Evolutionary conservation across 2,329 filamentous ascomycete genomes (phyloP), one percentile per base, ranked within the genome.

Genomic region (Cordyceps cateniannulata): DNA sequence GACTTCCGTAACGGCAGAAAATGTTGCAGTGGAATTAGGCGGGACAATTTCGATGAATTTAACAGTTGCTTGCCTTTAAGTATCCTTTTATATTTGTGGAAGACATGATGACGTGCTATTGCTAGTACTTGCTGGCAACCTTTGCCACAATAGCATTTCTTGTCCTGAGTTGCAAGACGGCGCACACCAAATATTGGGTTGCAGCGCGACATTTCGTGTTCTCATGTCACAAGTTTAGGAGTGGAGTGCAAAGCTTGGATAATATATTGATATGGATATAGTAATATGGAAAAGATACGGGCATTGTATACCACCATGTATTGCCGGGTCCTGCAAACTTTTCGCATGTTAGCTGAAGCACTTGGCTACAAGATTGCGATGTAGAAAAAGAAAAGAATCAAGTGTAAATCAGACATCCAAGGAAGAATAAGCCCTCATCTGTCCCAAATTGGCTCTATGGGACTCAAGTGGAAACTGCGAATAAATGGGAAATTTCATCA

Each of bases 401-500:
- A 40, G 64, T 70, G 66, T 71, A 68, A 68, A 77, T 88, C 84
- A 87, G 85, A 88, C 86, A 89, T 89, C 87, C 86, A 89, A 89
- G 85, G 85, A 89, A 88, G 85, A 71, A 72, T 77, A 73, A 72
- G 74, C 86, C 81, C 81, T 89, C 87, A 89, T 87, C 71, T 86
- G 78, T 81, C 83, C 81, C 82, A 77, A 75, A 77, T 81, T 85
- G 85, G 85, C 86, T 87, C 85, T 73, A 73, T 76, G 81, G 81
- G 82, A 82, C 85, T 89, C 86, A 80, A 89, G 88, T 90, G 88
- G 85, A 91, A 91, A 91, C 88, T 91, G 88, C 88, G 88, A 92
- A 91, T 90, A 80, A 84, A 81, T 75, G 83, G 86, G 80, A 82
- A 82, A 75, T 86, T 89, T 89, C 86, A 89, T 90, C 87, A 89